Evolutionary conservation across 2,329 filamentous ascomycete genomes (phyloP), one percentile per base, ranked within the genome.

Genomic region (Aspergillus sp.): DNA sequence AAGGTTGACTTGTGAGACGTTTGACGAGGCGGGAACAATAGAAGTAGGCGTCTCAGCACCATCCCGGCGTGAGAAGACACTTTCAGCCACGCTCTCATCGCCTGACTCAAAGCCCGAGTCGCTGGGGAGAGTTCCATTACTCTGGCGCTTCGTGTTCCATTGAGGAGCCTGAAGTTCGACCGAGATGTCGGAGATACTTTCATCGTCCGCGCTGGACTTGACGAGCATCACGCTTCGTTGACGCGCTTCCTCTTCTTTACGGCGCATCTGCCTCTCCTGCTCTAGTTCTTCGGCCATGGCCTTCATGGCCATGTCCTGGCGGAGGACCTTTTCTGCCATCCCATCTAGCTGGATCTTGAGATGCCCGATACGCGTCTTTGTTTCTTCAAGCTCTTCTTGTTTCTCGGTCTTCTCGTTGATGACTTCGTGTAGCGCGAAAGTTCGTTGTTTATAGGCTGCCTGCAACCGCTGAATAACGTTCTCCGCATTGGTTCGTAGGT

Each of bases 101-200:
- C 84, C 84, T 3, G 81, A 84, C 62, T 86, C 84, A 60, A 85
- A 85, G 47, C 84, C 84, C 6, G 83, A 85, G 65, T 86, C 84
- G 52, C 80, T 79, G 12, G 76, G 77, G 21, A 74, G 70, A 3
- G 76, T 78, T 6, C 69, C 69, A 48, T 74, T 73, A 46, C 76
- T 78, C 55, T 69, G 63, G 43, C 76, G 73, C 52, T 76, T 74
- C 55, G 69, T 59, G 56, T 70, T 68, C 39, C 71, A 69, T 49
- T 66, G 66, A 45, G 69, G 70, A 8, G 67, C 67, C 46, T 71
- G 66, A 62, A 76, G 65, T 61, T 76, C 67, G 58, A 72, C 40
- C 58, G 69, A 58, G 61, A 69, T 63, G 56, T 66, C 68, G 46
- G 69, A 73, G 48, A 68, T 66, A 55, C 70, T 66, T 17, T 73